A percentile compares a stretch with the other conserved stretches of the same genome.
These are phyloP conservation scores for Chamaenerion angustifolium DNA, from an alignment of 345 rosid genomes.

Conservation along the genomic window DNA sequence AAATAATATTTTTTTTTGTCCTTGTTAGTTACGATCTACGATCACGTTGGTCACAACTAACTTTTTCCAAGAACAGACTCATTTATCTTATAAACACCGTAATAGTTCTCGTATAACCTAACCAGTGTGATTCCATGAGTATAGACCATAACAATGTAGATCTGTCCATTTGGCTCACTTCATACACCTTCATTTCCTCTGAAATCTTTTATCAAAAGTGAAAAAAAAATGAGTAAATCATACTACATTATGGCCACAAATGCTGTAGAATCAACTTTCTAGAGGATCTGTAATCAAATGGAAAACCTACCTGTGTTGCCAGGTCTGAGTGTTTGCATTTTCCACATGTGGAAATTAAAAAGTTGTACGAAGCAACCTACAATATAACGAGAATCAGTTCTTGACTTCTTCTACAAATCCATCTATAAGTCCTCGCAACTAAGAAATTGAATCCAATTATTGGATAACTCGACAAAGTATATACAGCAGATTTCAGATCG, in stretches of 20 bases:
- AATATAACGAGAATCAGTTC: constrained; percentile 1
- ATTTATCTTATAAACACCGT: too few species aligned
- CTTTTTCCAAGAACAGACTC: too few species aligned
- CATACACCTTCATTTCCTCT: constrained; percentile 87
- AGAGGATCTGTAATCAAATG: constrained; percentile 1
- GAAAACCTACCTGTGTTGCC: constrained; percentile 43
- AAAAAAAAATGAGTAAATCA: neutral
- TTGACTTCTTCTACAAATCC: too few species aligned
- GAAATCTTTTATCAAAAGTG: constrained; percentile 30
- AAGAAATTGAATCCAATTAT: neutral
- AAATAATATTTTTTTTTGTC: too few species aligned
- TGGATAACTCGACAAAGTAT: too few species aligned
- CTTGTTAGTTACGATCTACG: too few species aligned
- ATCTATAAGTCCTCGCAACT: neutral
- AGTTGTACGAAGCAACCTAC: constrained; percentile 70
- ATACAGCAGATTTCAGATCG: too few species aligned
- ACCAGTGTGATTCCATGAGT: too few species aligned
- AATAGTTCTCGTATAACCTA: too few species aligned
- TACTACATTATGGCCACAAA: neutral
- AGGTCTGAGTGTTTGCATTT: constrained; percentile 68
- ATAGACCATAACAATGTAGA: too few species aligned
- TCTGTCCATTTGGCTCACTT: constrained; percentile 88
- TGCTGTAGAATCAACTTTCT: neutral
- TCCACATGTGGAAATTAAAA: constrained; percentile 78
- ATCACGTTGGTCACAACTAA: too few species aligned